These are phyloP conservation scores for Forsythia viridissima DNA, from an alignment of 257 asterid genomes.

Conservation along the genomic window DNA sequence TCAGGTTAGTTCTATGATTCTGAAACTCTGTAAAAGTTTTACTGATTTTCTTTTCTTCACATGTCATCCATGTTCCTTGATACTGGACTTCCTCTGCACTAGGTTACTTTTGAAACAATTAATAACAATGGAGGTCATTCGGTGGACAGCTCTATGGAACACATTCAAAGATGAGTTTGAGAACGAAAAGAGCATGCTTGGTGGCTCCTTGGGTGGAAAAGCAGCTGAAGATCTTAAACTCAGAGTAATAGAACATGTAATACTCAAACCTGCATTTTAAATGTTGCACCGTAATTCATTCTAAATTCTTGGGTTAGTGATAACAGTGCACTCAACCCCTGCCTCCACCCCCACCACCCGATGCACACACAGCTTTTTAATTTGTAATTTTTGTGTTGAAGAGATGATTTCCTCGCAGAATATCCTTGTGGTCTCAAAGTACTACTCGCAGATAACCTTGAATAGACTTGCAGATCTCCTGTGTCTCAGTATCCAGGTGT, in stretches of 20 bases:
- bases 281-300: too few relatives aligned
- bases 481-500: conserved; percentile 78
- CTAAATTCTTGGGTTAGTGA: too few relatives aligned
- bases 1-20: conserved; percentile 44
- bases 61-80: conserved; percentile 20
- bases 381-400: too few relatives aligned
- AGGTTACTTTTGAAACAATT: conserved; percentile 83
- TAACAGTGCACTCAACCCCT: too few relatives aligned
- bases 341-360: too few relatives aligned
- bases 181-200: conserved; percentile 79
- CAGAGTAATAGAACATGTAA: conserved; percentile 94
- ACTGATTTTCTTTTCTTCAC: not conserved
- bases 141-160: conserved; percentile 80
- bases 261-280: not conserved
- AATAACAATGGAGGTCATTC: conserved; percentile 90
- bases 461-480: conserved; percentile 84
- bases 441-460: conserved; percentile 82
- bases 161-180: conserved; percentile 87
- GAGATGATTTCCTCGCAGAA: conserved; percentile 58
- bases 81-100: conserved; percentile 1
- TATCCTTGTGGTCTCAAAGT: conserved; percentile 88
- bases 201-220: conserved; percentile 83
- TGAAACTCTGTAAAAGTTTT: not conserved
- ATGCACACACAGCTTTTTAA: too few relatives aligned
- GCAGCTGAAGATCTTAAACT: conserved; percentile 85